phyloP scores from a whole-genome alignment of 441 rosid genomes.

The Corymbia calophylla region DNA sequence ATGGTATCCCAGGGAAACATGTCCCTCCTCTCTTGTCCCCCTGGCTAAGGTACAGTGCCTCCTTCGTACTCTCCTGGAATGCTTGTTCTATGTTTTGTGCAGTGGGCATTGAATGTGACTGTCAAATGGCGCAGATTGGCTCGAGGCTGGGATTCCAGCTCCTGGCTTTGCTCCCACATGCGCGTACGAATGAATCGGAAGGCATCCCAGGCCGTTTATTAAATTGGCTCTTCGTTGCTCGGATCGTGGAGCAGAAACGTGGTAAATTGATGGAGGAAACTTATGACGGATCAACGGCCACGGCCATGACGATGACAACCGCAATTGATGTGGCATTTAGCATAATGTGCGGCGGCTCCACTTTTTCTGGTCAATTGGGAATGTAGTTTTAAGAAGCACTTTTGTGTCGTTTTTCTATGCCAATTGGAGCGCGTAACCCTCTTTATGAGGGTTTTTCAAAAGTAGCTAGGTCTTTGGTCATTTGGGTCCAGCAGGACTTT shows the following conservation, averaged over 20 bases:
- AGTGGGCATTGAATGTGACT: neutral
- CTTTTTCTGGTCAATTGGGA: neutral
- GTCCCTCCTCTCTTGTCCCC: neutral
- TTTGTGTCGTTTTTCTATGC: neutral
- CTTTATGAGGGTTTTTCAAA: neutral
- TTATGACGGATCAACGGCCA: neutral
- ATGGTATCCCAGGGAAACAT: neutral
- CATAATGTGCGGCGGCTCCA: neutral
- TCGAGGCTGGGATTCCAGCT: neutral
- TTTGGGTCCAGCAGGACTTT: neutral
- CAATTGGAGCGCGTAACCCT: neutral
- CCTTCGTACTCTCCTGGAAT: neutral
- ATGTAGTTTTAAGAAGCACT: neutral
- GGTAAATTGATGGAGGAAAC: neutral
- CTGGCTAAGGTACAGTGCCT: neutral
- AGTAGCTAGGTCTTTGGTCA: neutral
- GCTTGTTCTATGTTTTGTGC: neutral
- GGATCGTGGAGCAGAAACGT: neutral
- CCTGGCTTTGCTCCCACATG: neutral
- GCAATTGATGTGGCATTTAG: neutral
- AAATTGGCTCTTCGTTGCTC: neutral
- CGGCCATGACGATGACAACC: neutral
- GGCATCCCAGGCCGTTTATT: neutral
- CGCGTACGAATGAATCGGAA: neutral
- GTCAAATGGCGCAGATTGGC: neutral